Conservation (phyloP, 2,329 filamentous ascomycete species). For the Zymoseptoria brevis region DNA sequence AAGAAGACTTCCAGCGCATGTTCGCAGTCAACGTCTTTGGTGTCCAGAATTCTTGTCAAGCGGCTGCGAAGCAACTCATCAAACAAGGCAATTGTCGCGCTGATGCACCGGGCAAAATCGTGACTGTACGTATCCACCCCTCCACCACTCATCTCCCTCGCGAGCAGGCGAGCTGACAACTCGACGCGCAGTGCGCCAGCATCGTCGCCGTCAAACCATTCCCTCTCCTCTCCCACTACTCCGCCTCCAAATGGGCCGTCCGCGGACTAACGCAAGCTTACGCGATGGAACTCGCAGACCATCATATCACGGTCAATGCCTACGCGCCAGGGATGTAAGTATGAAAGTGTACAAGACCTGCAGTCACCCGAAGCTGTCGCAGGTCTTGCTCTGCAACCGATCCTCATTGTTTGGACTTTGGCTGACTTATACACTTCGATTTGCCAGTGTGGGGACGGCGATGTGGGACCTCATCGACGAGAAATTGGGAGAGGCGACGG, state of each 20-base stretch:
- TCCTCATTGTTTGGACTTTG: too few species aligned
- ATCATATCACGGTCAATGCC: conserved; percentile 59
- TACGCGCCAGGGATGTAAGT: conserved; percentile 50
- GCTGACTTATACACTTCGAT: neutral
- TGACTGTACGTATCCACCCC: conserved; percentile 29
- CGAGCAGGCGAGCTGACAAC: neutral
- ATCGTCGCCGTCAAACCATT: conserved; percentile 57
- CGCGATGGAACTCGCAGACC: conserved; percentile 56
- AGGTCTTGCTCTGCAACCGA: neutral
- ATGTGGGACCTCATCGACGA: conserved; percentile 66
- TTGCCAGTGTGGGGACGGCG: conserved; percentile 44
- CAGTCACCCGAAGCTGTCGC: neutral
- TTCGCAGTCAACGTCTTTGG: conserved; percentile 59
- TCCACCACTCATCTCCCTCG: neutral
- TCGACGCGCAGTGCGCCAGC: conserved; percentile 19
- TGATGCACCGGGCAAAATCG: conserved; percentile 38
- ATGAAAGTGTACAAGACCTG: too few species aligned
- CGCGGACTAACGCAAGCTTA: conserved; percentile 58
- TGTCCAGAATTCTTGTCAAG: conserved; percentile 56
- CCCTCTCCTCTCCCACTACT: conserved; percentile 53
- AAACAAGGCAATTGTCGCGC: conserved; percentile 44
- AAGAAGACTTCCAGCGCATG: conserved; percentile 51
- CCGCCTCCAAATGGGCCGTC: conserved; percentile 58
- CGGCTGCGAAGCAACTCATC: conserved; percentile 59
- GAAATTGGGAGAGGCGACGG: conserved; percentile 46